Evolutionary conservation across 768 basidiomycete species (phyloP).

Genomic region (Inosperma sp.): DNA sequence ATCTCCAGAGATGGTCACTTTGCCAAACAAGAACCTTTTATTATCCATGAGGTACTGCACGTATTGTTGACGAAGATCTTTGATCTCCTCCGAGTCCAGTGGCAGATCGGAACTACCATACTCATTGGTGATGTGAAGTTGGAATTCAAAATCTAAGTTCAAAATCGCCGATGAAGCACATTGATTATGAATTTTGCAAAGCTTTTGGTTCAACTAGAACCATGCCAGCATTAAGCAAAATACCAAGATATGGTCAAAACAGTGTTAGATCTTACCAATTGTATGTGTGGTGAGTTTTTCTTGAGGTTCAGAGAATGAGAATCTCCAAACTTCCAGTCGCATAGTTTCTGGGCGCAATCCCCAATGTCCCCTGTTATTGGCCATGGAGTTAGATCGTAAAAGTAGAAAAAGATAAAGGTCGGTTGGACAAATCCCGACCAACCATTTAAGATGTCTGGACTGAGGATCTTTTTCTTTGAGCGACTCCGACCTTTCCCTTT

Average conservation of each 20-base stretch:
- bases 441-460: neutral
- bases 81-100: neutral
- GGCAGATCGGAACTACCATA: neutral
- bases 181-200: no score
- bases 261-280: neutral
- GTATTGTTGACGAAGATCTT: neutral
- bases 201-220: no score
- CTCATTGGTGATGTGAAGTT: neutral
- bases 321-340: neutral
- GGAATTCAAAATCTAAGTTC: no score
- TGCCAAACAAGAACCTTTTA: neutral
- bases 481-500: neutral
- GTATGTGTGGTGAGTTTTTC: neutral
- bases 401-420: neutral
- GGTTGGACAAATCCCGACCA: neutral
- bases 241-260: no score
- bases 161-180: neutral
- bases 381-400: neutral
- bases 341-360: neutral
- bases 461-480: neutral
- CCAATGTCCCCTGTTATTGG: neutral
- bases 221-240: no score
- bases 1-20: neutral
- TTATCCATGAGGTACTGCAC: neutral
- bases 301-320: neutral